phyloP scores from a whole-genome alignment of 768 basidiomycete genomes.

The Nidula microcarpa region DNA sequence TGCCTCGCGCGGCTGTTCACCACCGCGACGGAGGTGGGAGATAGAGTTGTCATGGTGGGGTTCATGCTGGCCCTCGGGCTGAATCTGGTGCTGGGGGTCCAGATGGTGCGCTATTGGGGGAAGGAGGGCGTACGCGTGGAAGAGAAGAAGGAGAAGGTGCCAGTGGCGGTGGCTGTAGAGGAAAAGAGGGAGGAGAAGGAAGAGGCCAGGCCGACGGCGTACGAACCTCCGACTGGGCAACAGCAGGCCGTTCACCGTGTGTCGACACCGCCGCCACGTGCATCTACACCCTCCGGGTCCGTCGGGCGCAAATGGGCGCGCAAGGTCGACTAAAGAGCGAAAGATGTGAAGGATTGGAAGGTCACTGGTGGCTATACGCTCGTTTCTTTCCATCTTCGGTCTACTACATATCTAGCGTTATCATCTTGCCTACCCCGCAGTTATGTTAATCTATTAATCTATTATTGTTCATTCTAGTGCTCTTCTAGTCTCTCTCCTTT shows the following conservation, averaged over 20 bases:
- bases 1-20: conserved; percentile 94
- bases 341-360: too few species aligned
- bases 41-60: conserved; percentile 75
- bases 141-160: conserved; percentile 14
- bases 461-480: too few species aligned
- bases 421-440: too few species aligned
- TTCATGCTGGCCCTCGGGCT: conserved; percentile 80
- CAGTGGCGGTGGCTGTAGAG: conserved; percentile 8
- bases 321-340: conserved; percentile 56
- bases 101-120: conserved; percentile 86
- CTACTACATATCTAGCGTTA: too few species aligned
- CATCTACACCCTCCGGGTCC: conserved; percentile 30
- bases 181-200: conserved; percentile 8
- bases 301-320: conserved; percentile 70
- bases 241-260: conserved; percentile 35
- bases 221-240: conserved; percentile 16
- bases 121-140: conserved; percentile 22
- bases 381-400: too few species aligned
- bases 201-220: conserved; percentile 8
- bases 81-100: conserved; percentile 79
- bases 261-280: conserved; percentile 37
- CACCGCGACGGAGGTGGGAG: conserved; percentile 85
- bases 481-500: too few species aligned
- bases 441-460: too few species aligned
- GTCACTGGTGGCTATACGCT: too few species aligned